Evolutionary conservation across 2,329 filamentous ascomycete species (phyloP).

Genomic region (Diplodia corticola): DNA sequence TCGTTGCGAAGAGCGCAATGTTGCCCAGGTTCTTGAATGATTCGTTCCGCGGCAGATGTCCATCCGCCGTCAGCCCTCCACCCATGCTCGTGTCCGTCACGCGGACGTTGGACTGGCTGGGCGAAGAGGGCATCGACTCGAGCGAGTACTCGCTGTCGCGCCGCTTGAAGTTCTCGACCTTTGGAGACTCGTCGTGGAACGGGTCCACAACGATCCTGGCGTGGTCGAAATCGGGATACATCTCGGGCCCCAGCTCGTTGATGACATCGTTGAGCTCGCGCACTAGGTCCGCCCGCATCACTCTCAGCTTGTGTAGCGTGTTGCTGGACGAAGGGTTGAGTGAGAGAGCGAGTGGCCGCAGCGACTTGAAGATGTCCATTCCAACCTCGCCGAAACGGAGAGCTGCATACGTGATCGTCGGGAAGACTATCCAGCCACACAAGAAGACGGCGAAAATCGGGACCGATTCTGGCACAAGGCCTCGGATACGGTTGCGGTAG

Average conservation of each 20-base stretch:
- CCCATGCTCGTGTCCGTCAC: constrained; percentile 33
- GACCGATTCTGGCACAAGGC: constrained; percentile 76
- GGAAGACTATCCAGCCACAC: constrained; percentile 77
- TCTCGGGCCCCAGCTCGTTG: constrained; percentile 90
- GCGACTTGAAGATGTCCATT: constrained; percentile 96
- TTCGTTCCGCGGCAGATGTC: constrained; percentile 73
- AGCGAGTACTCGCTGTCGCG: constrained; percentile 24
- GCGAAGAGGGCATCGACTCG: constrained; percentile 32
- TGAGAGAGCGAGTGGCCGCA: constrained; percentile 82
- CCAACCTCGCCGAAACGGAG: constrained; percentile 96
- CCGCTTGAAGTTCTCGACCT: constrained; percentile 29
- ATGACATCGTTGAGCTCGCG: constrained; percentile 85
- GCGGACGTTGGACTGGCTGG: constrained; percentile 25
- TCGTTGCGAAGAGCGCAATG: constrained; percentile 86
- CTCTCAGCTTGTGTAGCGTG: constrained; percentile 75
- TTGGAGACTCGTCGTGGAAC: constrained; percentile 27
- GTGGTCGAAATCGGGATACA: constrained; percentile 80
- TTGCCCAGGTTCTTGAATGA: constrained; percentile 87
- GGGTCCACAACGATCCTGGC: constrained; percentile 43
- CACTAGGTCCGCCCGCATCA: constrained; percentile 71
- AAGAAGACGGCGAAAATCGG: constrained; percentile 76
- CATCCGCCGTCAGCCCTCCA: constrained; percentile 38
- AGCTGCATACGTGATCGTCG: constrained; percentile 85
- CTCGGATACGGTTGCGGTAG: constrained; percentile 69
- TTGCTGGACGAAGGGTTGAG: constrained; percentile 82